Conservation (phyloP, 352 stramenopile species). For the Globisporangium iwayamae region DNA sequence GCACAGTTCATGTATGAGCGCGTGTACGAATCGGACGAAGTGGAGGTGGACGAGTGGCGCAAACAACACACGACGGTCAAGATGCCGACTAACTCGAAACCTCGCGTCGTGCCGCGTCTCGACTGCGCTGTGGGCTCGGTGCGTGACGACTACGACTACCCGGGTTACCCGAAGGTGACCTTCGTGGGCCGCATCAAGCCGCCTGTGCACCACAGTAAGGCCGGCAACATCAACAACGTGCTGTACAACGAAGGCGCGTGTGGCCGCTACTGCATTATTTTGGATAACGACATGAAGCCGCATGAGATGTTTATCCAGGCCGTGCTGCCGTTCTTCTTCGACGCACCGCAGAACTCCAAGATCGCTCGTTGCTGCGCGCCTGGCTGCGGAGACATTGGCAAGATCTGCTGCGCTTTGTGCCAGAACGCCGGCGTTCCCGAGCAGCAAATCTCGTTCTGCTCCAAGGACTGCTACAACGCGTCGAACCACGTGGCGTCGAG, state of each 20-base stretch:
- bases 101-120: constrained; percentile 37
- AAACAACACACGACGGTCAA: constrained; percentile 71
- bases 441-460: constrained; percentile 68
- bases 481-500: constrained; percentile 60
- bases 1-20: constrained; percentile 77
- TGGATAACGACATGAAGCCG: constrained; percentile 84
- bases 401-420: constrained; percentile 73
- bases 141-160: constrained; percentile 70
- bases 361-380: constrained; percentile 55
- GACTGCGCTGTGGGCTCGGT: constrained; percentile 67
- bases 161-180: constrained; percentile 53
- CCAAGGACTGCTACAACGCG: constrained; percentile 76
- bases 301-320: constrained; percentile 77
- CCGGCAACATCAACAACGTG: constrained; percentile 82
- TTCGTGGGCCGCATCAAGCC: constrained; percentile 68
- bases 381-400: constrained; percentile 64
- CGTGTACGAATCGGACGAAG: constrained; percentile 61
- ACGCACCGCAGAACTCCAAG: constrained; percentile 61
- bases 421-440: constrained; percentile 62
- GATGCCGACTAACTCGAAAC: constrained; percentile 47
- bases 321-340: constrained; percentile 69
- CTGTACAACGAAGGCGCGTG: constrained; percentile 75
- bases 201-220: constrained; percentile 71
- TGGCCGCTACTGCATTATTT: constrained; percentile 68
- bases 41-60: constrained; percentile 71